phyloP scores from a whole-genome alignment of 2,329 filamentous ascomycete species.

The Dactylellina haptotyla region DNA sequence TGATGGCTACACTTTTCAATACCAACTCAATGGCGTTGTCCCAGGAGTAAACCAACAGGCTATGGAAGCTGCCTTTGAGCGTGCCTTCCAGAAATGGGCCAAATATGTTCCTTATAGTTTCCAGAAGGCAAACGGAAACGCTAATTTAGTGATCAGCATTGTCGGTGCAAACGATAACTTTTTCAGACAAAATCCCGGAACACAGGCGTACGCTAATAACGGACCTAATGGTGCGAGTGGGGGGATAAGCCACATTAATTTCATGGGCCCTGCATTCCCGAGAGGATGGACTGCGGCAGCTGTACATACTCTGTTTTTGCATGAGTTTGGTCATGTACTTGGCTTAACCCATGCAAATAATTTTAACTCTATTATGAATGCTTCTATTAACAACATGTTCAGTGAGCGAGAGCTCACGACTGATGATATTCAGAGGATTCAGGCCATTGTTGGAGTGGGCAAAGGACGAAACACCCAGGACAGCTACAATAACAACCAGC shows the following conservation, averaged over 20 bases:
- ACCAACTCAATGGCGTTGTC: constrained; percentile 2
- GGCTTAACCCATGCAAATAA: constrained; percentile 9
- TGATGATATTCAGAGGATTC: neutral
- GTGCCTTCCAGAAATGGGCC: constrained; percentile 1
- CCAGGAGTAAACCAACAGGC: neutral
- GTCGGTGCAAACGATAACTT: neutral
- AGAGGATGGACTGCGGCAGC: constrained; percentile 2
- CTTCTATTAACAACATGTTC: constrained; percentile 23
- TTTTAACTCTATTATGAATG: constrained; percentile 7
- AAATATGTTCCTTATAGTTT: neutral
- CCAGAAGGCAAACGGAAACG: neutral
- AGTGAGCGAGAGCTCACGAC: constrained; percentile 2
- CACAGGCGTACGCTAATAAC: neutral
- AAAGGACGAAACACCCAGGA: neutral
- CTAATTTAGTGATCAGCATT: neutral
- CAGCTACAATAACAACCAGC: neutral
- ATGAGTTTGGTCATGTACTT: constrained; percentile 25
- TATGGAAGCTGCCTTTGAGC: neutral
- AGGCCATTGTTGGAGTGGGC: neutral
- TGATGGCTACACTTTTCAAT: neutral
- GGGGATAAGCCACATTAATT: too few relatives aligned
- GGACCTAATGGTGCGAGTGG: too few relatives aligned
- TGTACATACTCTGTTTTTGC: constrained; percentile 20
- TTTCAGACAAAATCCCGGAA: neutral
- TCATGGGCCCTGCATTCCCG: neutral